Conservation (phyloP, 2,329 filamentous ascomycete species). For the Colletotrichum sp. region DNA sequence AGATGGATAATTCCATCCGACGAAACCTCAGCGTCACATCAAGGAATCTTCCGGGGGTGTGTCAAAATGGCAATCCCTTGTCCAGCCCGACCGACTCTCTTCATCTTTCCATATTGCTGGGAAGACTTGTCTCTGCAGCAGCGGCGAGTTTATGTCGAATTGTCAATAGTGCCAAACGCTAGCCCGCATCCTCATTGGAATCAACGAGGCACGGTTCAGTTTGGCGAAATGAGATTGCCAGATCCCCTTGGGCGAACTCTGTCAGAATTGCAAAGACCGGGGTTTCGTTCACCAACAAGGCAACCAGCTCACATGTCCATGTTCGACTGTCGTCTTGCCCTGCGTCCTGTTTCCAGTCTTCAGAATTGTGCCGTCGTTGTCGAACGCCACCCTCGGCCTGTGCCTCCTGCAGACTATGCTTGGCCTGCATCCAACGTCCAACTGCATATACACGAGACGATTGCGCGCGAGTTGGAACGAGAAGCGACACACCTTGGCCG, state of each 20-base stretch:
- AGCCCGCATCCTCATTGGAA: background rate
- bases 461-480: background rate
- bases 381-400: slow-evolving; percentile 10
- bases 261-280: background rate
- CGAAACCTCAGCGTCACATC: background rate
- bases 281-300: background rate
- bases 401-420: slow-evolving; percentile 5
- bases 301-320: background rate
- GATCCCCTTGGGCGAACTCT: background rate
- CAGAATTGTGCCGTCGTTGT: background rate
- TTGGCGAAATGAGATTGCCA: background rate
- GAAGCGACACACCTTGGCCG: background rate
- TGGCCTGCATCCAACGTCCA: slow-evolving; percentile 8
- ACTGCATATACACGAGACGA: background rate
- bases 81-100: background rate
- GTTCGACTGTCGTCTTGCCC: background rate
- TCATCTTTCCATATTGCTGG: background rate
- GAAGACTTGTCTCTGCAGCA: background rate
- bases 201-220: background rate
- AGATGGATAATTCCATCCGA: background rate
- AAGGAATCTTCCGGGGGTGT: background rate
- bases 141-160: background rate
- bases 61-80: background rate
- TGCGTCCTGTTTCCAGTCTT: background rate
- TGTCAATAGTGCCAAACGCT: slow-evolving; percentile 4